A percentile compares a stretch with the other conserved stretches of the same genome.
Evolutionary conservation across 495 filamentous ascomycete genomes (phyloP).

Genomic region (Chaetomidium leptoderma): DNA sequence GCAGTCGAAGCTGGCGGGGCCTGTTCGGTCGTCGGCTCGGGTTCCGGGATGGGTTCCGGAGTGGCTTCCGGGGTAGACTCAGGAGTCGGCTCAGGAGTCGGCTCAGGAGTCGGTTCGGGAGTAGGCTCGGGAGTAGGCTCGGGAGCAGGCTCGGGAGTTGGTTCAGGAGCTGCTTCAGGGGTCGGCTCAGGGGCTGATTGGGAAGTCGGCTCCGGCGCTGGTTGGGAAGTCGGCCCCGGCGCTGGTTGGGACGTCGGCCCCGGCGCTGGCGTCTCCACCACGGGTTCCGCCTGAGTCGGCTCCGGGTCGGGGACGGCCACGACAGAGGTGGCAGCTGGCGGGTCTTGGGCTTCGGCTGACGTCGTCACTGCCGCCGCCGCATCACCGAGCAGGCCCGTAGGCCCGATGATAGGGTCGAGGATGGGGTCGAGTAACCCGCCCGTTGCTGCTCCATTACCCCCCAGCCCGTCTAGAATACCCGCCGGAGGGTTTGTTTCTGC

Average conservation of each 20-base stretch:
- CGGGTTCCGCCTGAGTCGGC: conserved; percentile 7
- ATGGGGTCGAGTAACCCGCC: not conserved
- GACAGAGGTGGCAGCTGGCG: not conserved
- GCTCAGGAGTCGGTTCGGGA: not conserved
- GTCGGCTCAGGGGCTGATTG: not conserved
- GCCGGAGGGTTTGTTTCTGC: not conserved
- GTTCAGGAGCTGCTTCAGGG: conserved; percentile 5
- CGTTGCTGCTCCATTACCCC: not conserved
- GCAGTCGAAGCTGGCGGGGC: not conserved
- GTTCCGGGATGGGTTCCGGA: conserved; percentile 6
- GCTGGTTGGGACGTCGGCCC: not conserved
- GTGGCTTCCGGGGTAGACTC: not conserved
- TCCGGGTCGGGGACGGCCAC: conserved; percentile 8
- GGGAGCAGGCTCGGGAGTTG: conserved; percentile 5
- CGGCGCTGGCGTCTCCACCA: conserved; percentile 12
- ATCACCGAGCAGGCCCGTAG: not conserved
- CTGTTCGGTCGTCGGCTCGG: not conserved
- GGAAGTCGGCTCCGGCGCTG: conserved; percentile 2
- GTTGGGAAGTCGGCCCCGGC: not conserved
- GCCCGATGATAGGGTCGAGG: conserved; percentile 7
- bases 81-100: conserved; percentile 6
- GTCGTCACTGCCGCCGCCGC: not conserved
- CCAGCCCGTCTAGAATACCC: not conserved
- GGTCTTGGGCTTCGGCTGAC: not conserved
- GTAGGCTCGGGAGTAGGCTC: not conserved